Percentiles rank a stretch among this genome's conserved stretches.
Evolutionary conservation across 306 rosid genomes (phyloP).

Genomic region (Glycine latifolia): DNA sequence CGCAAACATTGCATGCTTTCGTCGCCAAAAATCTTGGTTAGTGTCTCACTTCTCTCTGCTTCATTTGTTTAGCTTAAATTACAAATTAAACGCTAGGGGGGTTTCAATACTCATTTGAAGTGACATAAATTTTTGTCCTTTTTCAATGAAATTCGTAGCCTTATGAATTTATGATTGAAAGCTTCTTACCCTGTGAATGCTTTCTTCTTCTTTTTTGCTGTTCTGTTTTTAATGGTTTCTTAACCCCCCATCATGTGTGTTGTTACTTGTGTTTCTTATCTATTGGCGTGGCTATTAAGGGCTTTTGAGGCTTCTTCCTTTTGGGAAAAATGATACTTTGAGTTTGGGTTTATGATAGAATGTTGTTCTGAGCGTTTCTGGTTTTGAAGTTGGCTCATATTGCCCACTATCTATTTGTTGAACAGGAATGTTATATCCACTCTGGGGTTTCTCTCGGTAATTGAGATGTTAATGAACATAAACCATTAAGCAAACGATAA

Average conservation of each 20-base stretch:
- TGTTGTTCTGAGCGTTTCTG: not conserved
- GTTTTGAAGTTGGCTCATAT: constrained; percentile 9
- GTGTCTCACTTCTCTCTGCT: constrained; percentile 19
- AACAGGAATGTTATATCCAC: not conserved
- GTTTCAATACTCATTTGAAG: constrained; percentile 11
- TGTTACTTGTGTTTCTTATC: not conserved
- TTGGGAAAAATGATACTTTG: not conserved
- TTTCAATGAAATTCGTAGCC: not conserved
- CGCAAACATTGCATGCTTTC: constrained; percentile 56
- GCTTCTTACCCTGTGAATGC: not conserved
- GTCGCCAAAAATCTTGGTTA: constrained; percentile 58
- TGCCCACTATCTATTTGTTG: constrained; percentile 34
- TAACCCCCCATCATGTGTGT: not conserved
- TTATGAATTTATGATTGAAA: not conserved
- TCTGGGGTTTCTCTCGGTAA: not conserved
- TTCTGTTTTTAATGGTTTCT: not conserved
- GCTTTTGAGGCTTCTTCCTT: constrained; percentile 4
- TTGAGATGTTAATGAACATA: not conserved
- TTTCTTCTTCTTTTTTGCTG: no score
- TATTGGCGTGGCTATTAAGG: not conserved
- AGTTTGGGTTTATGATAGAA: constrained; percentile 10
- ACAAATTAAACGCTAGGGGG: constrained; percentile 33
- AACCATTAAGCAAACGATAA: no score
- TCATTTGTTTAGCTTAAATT: constrained; percentile 1
- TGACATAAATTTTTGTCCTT: not conserved